Percentiles rank a stretch among this genome's conserved stretches.
Conservation (phyloP, 257 asterid genomes). For the Solanum paucissectum region DNA sequence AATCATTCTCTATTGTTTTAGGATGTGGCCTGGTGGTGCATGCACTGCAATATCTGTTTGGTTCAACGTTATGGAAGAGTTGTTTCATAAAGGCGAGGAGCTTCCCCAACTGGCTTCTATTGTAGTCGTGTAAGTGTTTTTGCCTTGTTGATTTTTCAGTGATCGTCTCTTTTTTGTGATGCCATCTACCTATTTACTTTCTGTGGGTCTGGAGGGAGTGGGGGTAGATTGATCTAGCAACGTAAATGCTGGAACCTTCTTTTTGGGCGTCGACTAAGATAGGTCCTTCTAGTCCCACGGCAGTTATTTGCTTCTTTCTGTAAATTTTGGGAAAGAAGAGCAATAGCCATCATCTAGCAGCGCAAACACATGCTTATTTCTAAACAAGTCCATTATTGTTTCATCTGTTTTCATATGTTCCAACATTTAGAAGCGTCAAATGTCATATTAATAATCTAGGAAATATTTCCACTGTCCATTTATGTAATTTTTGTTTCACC, state of each 20-base stretch:
- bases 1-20: constrained; percentile 16
- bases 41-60: constrained; percentile 78
- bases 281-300: not conserved
- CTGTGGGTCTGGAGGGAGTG: not conserved
- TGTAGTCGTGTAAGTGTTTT: constrained; percentile 70
- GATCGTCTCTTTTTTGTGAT: not conserved
- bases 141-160: not conserved
- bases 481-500: not conserved
- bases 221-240: not conserved
- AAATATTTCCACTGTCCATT: not conserved
- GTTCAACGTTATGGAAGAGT: constrained; percentile 63
- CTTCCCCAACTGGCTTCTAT: constrained; percentile 74
- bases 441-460: not conserved
- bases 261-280: not conserved
- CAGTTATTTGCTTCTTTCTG: not conserved
- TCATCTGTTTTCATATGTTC: not conserved
- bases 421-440: not conserved
- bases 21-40: constrained; percentile 97
- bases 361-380: not conserved
- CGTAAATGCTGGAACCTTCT: not conserved
- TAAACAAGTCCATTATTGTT: not conserved
- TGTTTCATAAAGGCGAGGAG: constrained; percentile 41
- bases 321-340: not conserved
- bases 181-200: not conserved
- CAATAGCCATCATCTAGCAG: not conserved